phyloP scores from a whole-genome alignment of 345 rosid genomes.

The Dipteronia dyeriana region DNA sequence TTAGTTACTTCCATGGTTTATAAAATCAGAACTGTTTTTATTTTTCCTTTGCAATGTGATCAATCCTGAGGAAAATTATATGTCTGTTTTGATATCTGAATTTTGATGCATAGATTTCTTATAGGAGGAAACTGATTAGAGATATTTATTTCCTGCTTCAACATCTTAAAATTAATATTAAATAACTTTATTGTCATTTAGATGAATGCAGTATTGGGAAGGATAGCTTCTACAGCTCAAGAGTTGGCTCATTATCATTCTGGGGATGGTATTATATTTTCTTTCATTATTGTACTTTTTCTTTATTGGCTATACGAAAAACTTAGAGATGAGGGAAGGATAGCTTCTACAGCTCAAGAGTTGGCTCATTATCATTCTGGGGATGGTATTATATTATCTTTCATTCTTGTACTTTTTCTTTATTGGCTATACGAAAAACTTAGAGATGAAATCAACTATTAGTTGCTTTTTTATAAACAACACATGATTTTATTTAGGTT shows the following conservation, averaged over 20 bases:
- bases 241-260: slow-evolving; percentile 90
- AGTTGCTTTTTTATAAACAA: too few relatives aligned
- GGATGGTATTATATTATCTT: slow-evolving; percentile 50
- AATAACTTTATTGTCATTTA: slow-evolving; percentile 35
- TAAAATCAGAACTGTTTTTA: not conserved
- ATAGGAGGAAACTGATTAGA: not conserved
- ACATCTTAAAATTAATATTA: not conserved
- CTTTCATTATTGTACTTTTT: slow-evolving; percentile 4
- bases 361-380: slow-evolving; percentile 90
- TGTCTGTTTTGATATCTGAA: not conserved
- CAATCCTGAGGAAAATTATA: not conserved
- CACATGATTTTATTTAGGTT: too few relatives aligned
- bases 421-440: not conserved
- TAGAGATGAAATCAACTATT: slow-evolving; percentile 2
- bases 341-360: slow-evolving; percentile 85
- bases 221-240: slow-evolving; percentile 80
- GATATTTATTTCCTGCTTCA: slow-evolving; percentile 4
- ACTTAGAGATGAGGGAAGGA: too few relatives aligned
- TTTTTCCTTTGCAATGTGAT: not conserved
- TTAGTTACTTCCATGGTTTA: not conserved
- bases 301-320: not conserved
- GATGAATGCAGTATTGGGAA: slow-evolving; percentile 95
- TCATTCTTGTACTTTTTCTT: slow-evolving; percentile 9
- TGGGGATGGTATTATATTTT: slow-evolving; percentile 62
- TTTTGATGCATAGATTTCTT: not conserved